Conservation (phyloP, 306 rosid genomes). For the Corylus avellana region DNA sequence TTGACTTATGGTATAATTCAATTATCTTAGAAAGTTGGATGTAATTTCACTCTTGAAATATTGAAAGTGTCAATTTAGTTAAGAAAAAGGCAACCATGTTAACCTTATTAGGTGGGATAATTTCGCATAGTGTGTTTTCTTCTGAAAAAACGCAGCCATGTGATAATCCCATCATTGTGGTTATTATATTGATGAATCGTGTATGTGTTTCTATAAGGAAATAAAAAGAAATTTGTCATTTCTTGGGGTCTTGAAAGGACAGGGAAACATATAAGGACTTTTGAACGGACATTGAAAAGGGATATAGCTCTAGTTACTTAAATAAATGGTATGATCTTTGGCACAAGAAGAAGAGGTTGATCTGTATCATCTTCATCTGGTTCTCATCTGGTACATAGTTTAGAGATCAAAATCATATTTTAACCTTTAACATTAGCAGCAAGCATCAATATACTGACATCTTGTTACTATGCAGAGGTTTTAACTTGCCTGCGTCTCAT, state of each 20-base stretch:
- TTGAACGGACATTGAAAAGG: neutral
- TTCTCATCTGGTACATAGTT: neutral
- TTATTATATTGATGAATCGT: neutral
- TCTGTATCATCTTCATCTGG: too few species aligned
- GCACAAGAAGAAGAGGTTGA: neutral
- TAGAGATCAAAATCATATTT: neutral
- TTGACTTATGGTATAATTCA: neutral
- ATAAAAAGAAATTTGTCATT: too few species aligned
- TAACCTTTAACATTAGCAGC: neutral
- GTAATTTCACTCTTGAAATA: too few species aligned
- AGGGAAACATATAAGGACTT: neutral
- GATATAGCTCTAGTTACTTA: neutral
- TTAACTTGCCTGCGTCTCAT: constrained; percentile 69
- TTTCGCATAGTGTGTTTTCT: too few species aligned
- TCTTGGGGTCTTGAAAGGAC: neutral
- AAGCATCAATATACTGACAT: neutral
- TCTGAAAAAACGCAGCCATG: too few species aligned
- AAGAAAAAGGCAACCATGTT: too few species aligned
- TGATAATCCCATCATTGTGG: neutral
- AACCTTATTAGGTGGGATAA: too few species aligned
- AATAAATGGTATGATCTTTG: neutral
- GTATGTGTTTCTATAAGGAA: neutral
- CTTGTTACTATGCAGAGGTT: constrained; percentile 62
- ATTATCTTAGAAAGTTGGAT: neutral
- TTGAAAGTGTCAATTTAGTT: neutral